Base-by-base conservation (phyloP, 2,329 filamentous ascomycete genomes). In the Ophiostoma tasmaniense region DNA sequence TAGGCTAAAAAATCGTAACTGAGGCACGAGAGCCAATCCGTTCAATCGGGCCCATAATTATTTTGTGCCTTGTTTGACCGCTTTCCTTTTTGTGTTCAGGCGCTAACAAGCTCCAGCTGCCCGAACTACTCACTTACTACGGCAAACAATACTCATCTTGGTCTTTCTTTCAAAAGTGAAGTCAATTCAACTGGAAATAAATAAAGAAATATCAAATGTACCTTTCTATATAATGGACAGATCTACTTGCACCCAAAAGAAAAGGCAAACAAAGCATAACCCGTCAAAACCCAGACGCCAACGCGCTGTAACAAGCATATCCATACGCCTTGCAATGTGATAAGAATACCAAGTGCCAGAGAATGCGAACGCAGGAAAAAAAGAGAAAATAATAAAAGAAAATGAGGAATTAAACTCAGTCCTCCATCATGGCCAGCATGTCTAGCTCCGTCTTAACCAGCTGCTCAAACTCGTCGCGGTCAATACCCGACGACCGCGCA, bases 361-460 rank as follows among this genome's bases (percentile, higher is more conserved):
- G 52, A 52, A 45, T 64, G 35, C 45, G 37, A 25, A 0, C 50
- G 59, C 59, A 66, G 25, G 25, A 68, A 22, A 2, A 14, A 20
- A 35, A 64, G 11, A 11, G 30, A 37, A n/a, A 17, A 37, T n/a
- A 64, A n/a, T 22, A 35, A 17, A 68, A 3, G 2, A 6, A 3
- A 7, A 20, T 8, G 5, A 64, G 3, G 25, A 39, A 37, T 25
- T 11, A 20, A 35, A 20, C 25, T 64, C 70, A 75, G n/a, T 87
- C 84, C 75, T 92, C 90, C 76, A 92, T 82, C 80, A 93, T 80
- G 30, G 82, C 82, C 73, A 94, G 77, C 72, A 90, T 82, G 69
- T 92, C 89, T 70, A 94, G 78, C 79, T 94, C 91, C 28, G 85
- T 87, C 77, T 83, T 84, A 14, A 94, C 85, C 71, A 93, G 82